Evolutionary conservation across 495 filamentous ascomycete genomes (phyloP).

Genomic region (Cladorrhinum samala): DNA sequence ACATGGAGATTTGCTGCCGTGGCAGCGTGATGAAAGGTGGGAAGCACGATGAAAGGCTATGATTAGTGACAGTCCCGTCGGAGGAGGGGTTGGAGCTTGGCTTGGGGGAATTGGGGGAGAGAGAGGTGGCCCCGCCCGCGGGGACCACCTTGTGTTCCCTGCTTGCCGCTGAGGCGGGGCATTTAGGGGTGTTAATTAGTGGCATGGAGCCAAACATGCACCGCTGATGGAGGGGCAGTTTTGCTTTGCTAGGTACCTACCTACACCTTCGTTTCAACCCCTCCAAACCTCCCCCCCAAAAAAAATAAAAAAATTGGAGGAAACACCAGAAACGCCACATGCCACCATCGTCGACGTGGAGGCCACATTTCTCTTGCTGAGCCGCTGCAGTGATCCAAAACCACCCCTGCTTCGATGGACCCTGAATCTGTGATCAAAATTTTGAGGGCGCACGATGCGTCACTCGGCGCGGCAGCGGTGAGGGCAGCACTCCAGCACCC

Average conservation of each 20-base stretch:
- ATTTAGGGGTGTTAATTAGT: neutral
- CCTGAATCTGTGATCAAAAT: slow-evolving; percentile 20
- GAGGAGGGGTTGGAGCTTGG: neutral
- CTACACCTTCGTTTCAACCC: no score
- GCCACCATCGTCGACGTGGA: slow-evolving; percentile 1
- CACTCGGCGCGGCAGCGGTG: slow-evolving; percentile 26
- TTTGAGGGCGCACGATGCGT: slow-evolving; percentile 24
- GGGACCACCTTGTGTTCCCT: no score
- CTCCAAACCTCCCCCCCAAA: no score
- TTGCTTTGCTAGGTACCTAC: no score
- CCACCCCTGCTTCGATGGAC: slow-evolving; percentile 15
- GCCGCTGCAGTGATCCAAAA: slow-evolving; percentile 3
- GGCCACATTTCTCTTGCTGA: neutral
- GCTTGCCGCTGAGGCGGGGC: no score
- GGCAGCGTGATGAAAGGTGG: slow-evolving; percentile 1
- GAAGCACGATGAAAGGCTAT: no score
- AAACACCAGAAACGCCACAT: slow-evolving; percentile 3
- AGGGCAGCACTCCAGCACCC: slow-evolving; percentile 19
- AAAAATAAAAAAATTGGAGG: no score
- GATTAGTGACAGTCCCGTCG: neutral
- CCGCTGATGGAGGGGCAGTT: neutral
- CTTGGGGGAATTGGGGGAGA: neutral
- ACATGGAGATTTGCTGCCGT: neutral
- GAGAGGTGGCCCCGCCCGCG: no score
- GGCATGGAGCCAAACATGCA: no score